phyloP scores from a whole-genome alignment of 139 green algal species.

The Chlorella sp. region DNA sequence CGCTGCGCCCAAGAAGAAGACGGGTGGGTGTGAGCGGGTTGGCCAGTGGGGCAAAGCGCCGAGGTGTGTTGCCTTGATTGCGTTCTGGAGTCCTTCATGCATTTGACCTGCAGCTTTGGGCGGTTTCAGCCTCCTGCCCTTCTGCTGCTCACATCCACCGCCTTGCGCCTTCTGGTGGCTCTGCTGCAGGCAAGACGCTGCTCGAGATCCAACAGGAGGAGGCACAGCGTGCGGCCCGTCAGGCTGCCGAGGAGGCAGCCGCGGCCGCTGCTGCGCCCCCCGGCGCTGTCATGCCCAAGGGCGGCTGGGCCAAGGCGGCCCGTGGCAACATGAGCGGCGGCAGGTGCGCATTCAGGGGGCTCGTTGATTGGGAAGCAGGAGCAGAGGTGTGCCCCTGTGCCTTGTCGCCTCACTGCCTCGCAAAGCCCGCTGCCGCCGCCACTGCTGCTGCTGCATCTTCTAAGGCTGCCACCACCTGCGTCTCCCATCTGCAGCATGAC shows the following conservation, averaged over 20 bases:
- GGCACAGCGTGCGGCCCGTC: conserved; percentile 47
- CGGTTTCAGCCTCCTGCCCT: no score
- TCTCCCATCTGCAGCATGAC: conserved; percentile 17
- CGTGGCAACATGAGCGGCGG: conserved; percentile 8
- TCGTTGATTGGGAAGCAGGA: conserved; percentile 34
- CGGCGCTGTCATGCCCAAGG: not conserved
- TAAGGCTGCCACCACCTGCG: not conserved
- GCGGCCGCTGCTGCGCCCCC: conserved; percentile 29
- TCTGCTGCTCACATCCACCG: no score
- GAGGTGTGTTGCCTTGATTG: no score
- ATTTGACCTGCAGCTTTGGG: no score
- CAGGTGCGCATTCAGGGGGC: not conserved
- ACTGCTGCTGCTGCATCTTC: not conserved
- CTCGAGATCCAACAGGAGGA: conserved; percentile 84
- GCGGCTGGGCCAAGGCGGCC: conserved; percentile 57
- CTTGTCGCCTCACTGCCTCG: not conserved
- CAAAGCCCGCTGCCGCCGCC: not conserved
- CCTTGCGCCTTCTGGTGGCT: no score
- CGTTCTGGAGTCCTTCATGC: no score
- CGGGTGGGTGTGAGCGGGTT: no score
- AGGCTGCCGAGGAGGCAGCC: conserved; percentile 38
- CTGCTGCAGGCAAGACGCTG: conserved; percentile 61
- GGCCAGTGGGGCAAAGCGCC: no score
- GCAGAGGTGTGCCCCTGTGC: not conserved
- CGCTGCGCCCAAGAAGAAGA: conserved; percentile 33